A percentile compares a stretch with the other conserved stretches of the same genome.
These are phyloP conservation scores for Eucalyptus sp. DNA, from an alignment of 345 rosid genomes.

Conservation along the genomic window DNA sequence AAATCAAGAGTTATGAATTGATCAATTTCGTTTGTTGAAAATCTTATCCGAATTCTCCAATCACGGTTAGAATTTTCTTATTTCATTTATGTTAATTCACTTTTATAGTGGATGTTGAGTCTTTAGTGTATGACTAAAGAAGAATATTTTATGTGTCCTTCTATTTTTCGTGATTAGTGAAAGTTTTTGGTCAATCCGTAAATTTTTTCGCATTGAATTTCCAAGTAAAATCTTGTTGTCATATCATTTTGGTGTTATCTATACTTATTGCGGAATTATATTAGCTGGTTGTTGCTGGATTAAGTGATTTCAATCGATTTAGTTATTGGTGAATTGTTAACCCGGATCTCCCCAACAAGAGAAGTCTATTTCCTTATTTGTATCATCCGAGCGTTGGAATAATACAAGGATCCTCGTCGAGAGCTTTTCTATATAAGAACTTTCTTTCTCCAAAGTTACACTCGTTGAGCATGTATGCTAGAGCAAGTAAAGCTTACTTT, in stretches of 20 bases:
- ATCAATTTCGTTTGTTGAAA: rapidly evolving
- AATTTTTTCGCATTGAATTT: no score
- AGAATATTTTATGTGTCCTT: not conserved
- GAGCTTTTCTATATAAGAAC: not conserved
- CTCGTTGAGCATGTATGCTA: not conserved
- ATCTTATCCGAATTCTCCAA: no score
- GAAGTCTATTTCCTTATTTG: not conserved
- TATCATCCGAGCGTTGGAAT: not conserved
- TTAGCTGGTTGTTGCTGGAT: not conserved
- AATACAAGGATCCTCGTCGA: not conserved
- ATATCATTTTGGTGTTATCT: no score
- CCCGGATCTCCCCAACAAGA: not conserved
- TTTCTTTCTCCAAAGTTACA: not conserved
- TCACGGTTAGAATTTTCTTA: rapidly evolving
- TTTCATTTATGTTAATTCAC: no score
- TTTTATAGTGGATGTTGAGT: no score
- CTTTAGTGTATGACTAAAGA: not conserved
- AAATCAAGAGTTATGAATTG: no score
- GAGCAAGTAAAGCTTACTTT: not conserved
- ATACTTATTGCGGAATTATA: no score
- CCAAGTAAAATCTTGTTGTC: no score
- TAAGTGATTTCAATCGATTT: not conserved
- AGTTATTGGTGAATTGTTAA: no score
- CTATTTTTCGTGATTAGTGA: not conserved
- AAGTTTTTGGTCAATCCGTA: no score